Conservation (phyloP, 2,329 filamentous ascomycete species). For the Fusarium nygamai region DNA sequence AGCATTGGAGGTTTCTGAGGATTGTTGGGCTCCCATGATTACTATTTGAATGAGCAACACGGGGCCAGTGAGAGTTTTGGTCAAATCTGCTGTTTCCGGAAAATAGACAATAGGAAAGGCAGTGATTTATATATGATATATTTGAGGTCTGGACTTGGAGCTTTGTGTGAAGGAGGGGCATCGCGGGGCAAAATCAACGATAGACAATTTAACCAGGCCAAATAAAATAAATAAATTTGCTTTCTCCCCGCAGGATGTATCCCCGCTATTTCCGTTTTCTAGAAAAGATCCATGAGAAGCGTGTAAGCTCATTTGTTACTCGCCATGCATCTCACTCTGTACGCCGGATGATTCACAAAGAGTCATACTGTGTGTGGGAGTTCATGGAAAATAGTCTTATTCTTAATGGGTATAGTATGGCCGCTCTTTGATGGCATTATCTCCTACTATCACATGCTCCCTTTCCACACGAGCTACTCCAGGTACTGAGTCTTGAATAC, state of each 20-base stretch:
- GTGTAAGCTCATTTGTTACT: slow-evolving; percentile 25
- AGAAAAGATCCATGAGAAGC: slow-evolving; percentile 9
- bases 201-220: slow-evolving; percentile 1
- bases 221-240: background rate
- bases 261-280: background rate
- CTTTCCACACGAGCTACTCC: background rate
- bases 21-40: slow-evolving; percentile 67
- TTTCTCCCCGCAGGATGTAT: slow-evolving; percentile 7
- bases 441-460: background rate
- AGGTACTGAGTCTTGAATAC: background rate
- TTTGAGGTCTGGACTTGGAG: background rate
- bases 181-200: slow-evolving; percentile 25
- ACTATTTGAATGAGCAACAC: background rate
- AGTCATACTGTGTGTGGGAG: slow-evolving; percentile 3
- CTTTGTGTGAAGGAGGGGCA: slow-evolving; percentile 31
- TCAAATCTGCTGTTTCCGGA: background rate
- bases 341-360: slow-evolving; percentile 33
- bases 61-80: background rate
- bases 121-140: slow-evolving; percentile 5
- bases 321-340: background rate
- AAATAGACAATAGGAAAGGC: background rate
- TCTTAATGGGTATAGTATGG: background rate
- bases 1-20: slow-evolving; percentile 52
- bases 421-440: background rate
- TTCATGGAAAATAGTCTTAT: background rate